These are phyloP conservation scores for Ustanciosporium gigantosporum DNA, from an alignment of 1,284 basidiomycete genomes.

Conservation along the genomic window DNA sequence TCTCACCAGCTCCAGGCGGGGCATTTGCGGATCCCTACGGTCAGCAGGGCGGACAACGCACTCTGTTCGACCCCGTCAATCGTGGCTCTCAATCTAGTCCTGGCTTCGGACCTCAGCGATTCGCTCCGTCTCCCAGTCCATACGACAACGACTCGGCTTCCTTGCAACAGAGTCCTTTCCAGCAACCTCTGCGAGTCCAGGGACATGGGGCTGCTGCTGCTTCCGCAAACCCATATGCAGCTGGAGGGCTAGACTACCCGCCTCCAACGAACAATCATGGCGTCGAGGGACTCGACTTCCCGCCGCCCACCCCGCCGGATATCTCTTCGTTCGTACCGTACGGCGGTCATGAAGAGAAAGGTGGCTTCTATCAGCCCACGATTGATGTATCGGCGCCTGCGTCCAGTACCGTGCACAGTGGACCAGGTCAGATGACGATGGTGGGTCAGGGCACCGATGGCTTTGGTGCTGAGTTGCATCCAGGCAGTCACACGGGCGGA, in stretches of 20 bases:
- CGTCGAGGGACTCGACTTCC: constrained; percentile 38
- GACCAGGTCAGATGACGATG: constrained; percentile 5
- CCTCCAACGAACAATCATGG: constrained; percentile 26
- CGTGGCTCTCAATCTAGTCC: constrained; percentile 7
- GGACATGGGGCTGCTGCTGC: too few relatives aligned
- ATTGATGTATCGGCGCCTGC: constrained; percentile 11
- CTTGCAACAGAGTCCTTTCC: constrained; percentile 2
- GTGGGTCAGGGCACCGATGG: constrained; percentile 28
- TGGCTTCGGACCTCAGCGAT: neutral
- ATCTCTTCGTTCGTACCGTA: constrained; percentile 29
- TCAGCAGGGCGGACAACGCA: constrained; percentile 5
- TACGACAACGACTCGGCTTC: neutral
- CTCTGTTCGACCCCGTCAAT: constrained; percentile 22
- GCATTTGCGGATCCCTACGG: constrained; percentile 4
- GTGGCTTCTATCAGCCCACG: constrained; percentile 2
- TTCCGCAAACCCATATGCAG: too few relatives aligned
- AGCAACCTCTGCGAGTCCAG: neutral
- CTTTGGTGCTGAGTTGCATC: constrained; percentile 25
- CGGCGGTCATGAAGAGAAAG: constrained; percentile 3
- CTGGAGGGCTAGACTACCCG: constrained; percentile 34
- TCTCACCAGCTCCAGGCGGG: constrained; percentile 10
- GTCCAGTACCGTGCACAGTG: constrained; percentile 3
- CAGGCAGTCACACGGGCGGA: constrained; percentile 1
- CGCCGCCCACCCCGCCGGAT: constrained; percentile 22
- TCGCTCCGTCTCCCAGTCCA: neutral